Conservation (phyloP, 192 early-diverging fungal species). For the Jimgerdemannia lactiflua region DNA sequence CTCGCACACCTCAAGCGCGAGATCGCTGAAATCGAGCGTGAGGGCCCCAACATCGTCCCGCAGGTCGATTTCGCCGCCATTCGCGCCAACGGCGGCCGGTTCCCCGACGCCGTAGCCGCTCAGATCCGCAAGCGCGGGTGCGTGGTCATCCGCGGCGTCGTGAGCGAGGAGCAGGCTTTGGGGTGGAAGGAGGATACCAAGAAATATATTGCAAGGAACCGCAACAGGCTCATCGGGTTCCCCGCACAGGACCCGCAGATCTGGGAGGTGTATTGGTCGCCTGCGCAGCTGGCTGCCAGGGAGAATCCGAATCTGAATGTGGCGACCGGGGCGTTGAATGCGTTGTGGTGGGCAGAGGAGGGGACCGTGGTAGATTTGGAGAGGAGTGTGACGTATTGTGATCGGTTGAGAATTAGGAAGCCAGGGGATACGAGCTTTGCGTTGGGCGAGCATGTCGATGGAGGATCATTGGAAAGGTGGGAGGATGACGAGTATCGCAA, state of each 20-base stretch:
- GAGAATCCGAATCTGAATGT: slow-evolving; percentile 18
- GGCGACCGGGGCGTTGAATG: slow-evolving; percentile 19
- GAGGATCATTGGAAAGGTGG: slow-evolving; percentile 27
- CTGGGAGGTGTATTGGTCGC: slow-evolving; percentile 29
- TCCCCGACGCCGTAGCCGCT: slow-evolving; percentile 13
- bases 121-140: slow-evolving; percentile 23
- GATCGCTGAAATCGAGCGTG: slow-evolving; percentile 7
- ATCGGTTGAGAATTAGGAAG: slow-evolving; percentile 21
- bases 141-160: slow-evolving; percentile 20
- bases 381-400: slow-evolving; percentile 25
- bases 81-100: slow-evolving; percentile 10
- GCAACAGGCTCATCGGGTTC: background rate
- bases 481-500: slow-evolving; percentile 27
- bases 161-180: slow-evolving; percentile 13
- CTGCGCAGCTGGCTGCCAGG: slow-evolving; percentile 15
- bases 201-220: slow-evolving; percentile 15
- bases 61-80: slow-evolving; percentile 17
- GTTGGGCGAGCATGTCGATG: slow-evolving; percentile 22
- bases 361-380: slow-evolving; percentile 19
- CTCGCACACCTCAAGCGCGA: slow-evolving; percentile 13
- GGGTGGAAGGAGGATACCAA: slow-evolving; percentile 21
- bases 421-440: slow-evolving; percentile 23
- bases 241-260: slow-evolving; percentile 17
- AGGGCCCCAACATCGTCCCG: slow-evolving; percentile 19
- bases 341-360: slow-evolving; percentile 17